Percentiles rank a stretch among this genome's conserved stretches.
Conservation (phyloP, 164 flowering plant species). For the Stephania cephalantha region DNA sequence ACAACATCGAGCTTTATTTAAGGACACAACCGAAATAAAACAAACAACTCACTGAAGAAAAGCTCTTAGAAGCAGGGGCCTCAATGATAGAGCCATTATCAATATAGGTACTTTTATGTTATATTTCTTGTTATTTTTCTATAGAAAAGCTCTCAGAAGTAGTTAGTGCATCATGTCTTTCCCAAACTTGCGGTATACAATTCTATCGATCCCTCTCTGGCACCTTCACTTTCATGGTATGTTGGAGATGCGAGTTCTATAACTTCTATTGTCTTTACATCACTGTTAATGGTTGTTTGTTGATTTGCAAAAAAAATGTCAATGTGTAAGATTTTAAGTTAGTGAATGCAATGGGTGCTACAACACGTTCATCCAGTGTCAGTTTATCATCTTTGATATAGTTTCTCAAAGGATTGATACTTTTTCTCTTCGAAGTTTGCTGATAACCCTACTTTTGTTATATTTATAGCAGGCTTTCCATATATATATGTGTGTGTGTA, state of each 20-base stretch:
- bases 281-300: not conserved
- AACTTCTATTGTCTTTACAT: not conserved
- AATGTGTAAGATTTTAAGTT: not conserved
- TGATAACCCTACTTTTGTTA: not conserved
- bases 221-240: constrained; percentile 98
- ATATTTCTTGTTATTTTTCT: constrained; percentile 10
- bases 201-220: constrained; percentile 98
- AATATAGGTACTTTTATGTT: not conserved
- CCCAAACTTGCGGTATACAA: constrained; percentile 98
- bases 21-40: no score
- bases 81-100: no score
- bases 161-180: constrained; percentile 86
- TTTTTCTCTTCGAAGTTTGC: not conserved
- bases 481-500: no score
- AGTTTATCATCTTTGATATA: not conserved
- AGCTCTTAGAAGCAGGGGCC: no score
- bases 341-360: not conserved
- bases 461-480: not conserved
- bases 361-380: not conserved
- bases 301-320: not conserved
- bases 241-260: not conserved
- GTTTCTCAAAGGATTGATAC: not conserved
- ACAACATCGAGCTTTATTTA: no score
- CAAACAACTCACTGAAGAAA: no score
- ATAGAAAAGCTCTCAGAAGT: constrained; percentile 91